Base-by-base conservation (phyloP, 768 basidiomycete genomes). In the Imleria badia region DNA sequence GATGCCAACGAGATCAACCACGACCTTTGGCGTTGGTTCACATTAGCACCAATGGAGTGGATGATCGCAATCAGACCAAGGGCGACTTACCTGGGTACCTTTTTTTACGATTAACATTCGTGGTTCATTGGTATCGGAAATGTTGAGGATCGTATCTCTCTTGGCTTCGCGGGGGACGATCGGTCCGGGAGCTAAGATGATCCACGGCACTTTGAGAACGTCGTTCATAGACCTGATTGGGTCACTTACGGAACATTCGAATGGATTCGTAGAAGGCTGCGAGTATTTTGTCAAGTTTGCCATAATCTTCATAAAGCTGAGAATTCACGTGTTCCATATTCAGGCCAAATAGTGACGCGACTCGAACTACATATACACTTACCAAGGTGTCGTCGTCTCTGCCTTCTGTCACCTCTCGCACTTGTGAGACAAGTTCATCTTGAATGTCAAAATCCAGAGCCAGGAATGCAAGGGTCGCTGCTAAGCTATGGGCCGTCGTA, bases 381-480 rank as follows among this genome's bases (percentile, higher is more conserved):
- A 66, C 72, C 12, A 65, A 53, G 4, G 33, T 33, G 14, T 44
- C 42, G 17, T 51, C 48, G 1, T 61, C 63, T 22, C 60, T 60
- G 14, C 46, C 65, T 36, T 62, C 44, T 1, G 64, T 56, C 20
- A 72, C 64, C 10, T 58, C 48, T 17, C 58, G 39, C 34, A 74
- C 59, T 46, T 74, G 67, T 4, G 61, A 47, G 15, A 61, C 65
- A 30, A 66, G 60, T 19, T 73, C 66, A 10, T 69, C 65, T 57
- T 74, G 73, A n/a, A 72, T 39, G n/a, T 63, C 56, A 9, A 55
- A 56, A 45, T 73, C 36, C 23, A 70, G 17, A 26, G 70, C 66
- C 14, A 73, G 60, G 46, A 66, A 63, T 3, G 63, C 72, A 11
- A 74, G 52, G 13, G 71, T 66, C 15, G 67, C 72, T 33, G 66